A percentile compares a stretch with the other conserved stretches of the same genome.
These are phyloP conservation scores for Linnemannia zychae DNA, from an alignment of 192 early-diverging fungal species.

Conservation along the genomic window DNA sequence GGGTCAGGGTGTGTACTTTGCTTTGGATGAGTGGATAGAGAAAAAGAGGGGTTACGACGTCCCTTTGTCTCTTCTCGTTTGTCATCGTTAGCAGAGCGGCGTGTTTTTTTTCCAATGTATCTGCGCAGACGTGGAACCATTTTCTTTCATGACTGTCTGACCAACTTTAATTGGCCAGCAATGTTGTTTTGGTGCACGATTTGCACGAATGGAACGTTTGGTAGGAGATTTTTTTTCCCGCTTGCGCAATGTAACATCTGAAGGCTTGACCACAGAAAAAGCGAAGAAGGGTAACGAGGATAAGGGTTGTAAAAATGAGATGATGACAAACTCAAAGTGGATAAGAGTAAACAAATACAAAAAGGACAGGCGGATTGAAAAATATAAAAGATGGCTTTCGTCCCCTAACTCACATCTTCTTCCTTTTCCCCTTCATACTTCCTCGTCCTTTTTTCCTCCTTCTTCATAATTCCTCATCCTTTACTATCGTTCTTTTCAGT, in stretches of 20 bases:
- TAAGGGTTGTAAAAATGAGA: neutral
- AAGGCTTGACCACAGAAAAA: too few relatives aligned
- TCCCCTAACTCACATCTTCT: neutral
- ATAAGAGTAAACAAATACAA: neutral
- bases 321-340: neutral
- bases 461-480: too few relatives aligned
- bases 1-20: too few relatives aligned
- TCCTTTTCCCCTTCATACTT: too few relatives aligned
- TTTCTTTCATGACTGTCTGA: neutral
- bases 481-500: too few relatives aligned
- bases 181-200: neutral
- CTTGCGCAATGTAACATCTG: neutral
- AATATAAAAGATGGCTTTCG: neutral
- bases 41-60: neutral
- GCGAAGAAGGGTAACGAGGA: neutral
- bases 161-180: neutral
- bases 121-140: neutral
- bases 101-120: too few relatives aligned
- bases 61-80: neutral
- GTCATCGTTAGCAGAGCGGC: too few relatives aligned
- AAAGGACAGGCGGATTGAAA: neutral
- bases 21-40: too few relatives aligned
- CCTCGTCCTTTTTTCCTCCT: too few relatives aligned
- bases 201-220: neutral
- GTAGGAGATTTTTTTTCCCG: neutral